Conservation (phyloP, 2,329 filamentous ascomycete species). For the Exserohilum turcica region DNA sequence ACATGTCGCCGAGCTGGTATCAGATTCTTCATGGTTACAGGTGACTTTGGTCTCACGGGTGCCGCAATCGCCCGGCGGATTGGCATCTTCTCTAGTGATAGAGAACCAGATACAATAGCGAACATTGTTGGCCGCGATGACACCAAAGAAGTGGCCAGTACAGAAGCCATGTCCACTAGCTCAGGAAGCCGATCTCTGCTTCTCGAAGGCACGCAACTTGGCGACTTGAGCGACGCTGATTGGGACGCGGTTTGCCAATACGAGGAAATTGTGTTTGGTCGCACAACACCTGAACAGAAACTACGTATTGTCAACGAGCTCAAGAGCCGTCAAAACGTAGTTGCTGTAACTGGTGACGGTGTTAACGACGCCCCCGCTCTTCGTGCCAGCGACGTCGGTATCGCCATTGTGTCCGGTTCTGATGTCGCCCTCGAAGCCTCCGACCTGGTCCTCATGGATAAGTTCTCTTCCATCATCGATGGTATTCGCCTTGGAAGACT, state of each 20-base stretch:
- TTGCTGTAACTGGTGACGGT: background rate
- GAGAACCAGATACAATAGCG: background rate
- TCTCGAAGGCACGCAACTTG: background rate
- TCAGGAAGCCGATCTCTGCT: background rate
- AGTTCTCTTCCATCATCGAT: background rate
- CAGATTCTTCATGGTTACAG: constrained; percentile 1
- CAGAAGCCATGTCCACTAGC: background rate
- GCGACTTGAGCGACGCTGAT: background rate
- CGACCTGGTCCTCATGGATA: background rate
- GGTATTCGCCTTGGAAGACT: background rate
- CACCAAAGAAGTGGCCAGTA: background rate
- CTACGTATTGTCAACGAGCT: background rate
- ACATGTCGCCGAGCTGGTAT: constrained; percentile 1
- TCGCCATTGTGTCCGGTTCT: background rate
- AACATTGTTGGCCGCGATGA: background rate
- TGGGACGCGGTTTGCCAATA: background rate
- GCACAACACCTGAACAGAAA: background rate
- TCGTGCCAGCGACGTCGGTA: background rate
- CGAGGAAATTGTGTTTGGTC: background rate
- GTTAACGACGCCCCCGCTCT: constrained; percentile 1
- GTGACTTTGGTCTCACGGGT: background rate
- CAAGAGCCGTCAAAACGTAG: background rate
- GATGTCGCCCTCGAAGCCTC: background rate
- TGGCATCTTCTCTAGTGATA: constrained; percentile 1
- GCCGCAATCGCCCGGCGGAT: background rate